phyloP scores from a whole-genome alignment of 2,329 filamentous ascomycete genomes.

The Trichoderma koningii region DNA sequence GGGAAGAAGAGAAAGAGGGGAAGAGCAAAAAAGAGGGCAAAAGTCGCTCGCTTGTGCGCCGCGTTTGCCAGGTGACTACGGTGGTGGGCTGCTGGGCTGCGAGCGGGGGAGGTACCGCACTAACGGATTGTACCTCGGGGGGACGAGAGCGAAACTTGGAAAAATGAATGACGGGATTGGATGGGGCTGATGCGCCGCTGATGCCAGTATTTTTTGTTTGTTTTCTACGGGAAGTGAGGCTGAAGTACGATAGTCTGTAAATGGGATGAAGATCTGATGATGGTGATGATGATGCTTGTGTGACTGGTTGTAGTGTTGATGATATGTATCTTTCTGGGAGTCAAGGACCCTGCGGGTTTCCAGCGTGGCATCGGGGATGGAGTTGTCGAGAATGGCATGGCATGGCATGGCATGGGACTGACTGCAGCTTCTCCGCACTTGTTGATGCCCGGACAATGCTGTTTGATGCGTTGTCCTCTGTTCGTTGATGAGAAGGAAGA shows the following conservation, averaged over 20 bases:
- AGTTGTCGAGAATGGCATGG: slow-evolving; percentile 1
- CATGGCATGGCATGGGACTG: background rate
- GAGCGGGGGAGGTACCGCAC: background rate
- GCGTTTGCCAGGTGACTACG: slow-evolving; percentile 20
- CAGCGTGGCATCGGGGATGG: slow-evolving; percentile 14
- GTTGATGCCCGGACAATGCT: slow-evolving; percentile 2
- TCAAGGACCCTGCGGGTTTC: background rate
- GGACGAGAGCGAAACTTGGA: background rate
- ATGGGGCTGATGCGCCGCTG: slow-evolving; percentile 18
- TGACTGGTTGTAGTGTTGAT: background rate
- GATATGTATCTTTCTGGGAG: background rate
- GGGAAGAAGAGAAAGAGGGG: no score
- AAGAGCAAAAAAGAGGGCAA: background rate
- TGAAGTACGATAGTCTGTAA: no score
- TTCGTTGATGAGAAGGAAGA: background rate
- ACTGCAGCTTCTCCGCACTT: slow-evolving; percentile 9
- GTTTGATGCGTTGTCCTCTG: no score
- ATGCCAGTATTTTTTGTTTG: background rate
- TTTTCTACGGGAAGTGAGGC: no score
- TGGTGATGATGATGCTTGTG: no score
- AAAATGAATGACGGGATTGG: no score
- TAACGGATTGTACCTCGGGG: slow-evolving; percentile 6
- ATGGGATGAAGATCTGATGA: background rate
- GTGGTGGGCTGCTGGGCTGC: background rate
- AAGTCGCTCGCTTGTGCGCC: slow-evolving; percentile 16